Evolutionary conservation across 176 grass and related monocot species (phyloP), one percentile per base, ranked within the genome.

Genomic region (Oropetium thomaeum): DNA sequence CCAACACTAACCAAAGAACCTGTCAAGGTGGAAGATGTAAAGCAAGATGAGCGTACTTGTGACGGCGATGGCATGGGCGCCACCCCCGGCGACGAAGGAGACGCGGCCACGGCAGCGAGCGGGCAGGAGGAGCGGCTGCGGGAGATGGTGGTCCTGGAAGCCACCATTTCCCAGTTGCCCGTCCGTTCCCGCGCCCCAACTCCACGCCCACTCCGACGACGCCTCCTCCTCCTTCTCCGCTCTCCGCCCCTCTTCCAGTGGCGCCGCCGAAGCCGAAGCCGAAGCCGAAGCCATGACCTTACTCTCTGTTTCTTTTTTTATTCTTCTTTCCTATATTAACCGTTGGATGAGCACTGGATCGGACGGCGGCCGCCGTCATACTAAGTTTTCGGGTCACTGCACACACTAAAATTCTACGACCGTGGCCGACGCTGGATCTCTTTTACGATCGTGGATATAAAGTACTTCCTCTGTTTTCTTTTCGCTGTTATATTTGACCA

Each of bases 181-280:
- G 67, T 98, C 91, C 2, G 89, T 92, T 34, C 91, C 95, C 14
- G 95, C 95, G 2, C 95, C 95, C 88, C 91, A 98, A 55, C 86
- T 81, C 88, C 88, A 97, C 10, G 81, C 88, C 84, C 77, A 81
- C 20, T 44, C 73, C 57, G 66, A 74, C 27, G 41, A 71, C 12
- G 55, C 73, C 41, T 51, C 81, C 40, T 75, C 81, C 12, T 62
- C 73, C 41, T 51, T 78, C 40, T 75, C 81, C 58, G 59, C 2
- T 31, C 7, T 58, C 25, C 38, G 63, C 31, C 40, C 59, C 54
- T 59, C 84, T 39, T 25, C 58, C 59, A 13, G 42, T 30, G 52
- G 65, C 41, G 52, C 84, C 6, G 45, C 61, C 28, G 57, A 76
- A 62, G 32, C 69, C 78, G n/a, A n/a, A n/a, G n/a, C n/a, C n/a